Base-by-base conservation (phyloP, 2,329 filamentous ascomycete species). In the Paecilomyces sp. region DNA sequence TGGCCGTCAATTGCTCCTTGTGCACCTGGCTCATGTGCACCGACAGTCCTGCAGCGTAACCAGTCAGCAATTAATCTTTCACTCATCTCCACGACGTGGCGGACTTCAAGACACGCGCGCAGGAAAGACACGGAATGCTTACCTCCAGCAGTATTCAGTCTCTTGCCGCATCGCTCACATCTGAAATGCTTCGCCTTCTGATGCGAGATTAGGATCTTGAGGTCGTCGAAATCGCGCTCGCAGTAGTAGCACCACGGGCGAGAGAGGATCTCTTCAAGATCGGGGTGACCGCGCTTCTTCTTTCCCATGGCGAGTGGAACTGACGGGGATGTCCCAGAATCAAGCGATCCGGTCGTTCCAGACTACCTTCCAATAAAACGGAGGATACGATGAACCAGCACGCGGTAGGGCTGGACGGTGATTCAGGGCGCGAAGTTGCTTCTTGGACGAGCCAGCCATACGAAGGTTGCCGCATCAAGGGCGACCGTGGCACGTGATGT, bases 161-260 rank as follows among this genome's bases (percentile, higher is more conserved):
- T 84, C 65, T 94, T 86, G 57, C 88, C 88, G 74, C 94, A 99
- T 79, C 88, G 82, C 68, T 96, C 91, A 78, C 94, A 99, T 77
- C 96, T 97, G 83, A 96, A 97, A 76, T 99, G 94, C 78, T 97
- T 97, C n/a, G 93, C 92, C 75, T 97, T 97, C 72, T 97, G 94
- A 76, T 99, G 94, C 60, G 90, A 92, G 67, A 96, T 95, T 64
- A 99, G 86, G 67, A 97, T 92, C 81, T 96, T 97, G 54, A 96
- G 77, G 75, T 99, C 94, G 75, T 97, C 92, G 74, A 97, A 99
- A 78, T 97, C 93, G 79, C 93, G 90, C 78, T 99, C 94, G 88
- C 94, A 99, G 81, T 99, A 99, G 79, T 96, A 99, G 80, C 94
- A 99, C 92, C 92, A 97, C 56, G 93, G 89, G 60, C 92, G 88